These are phyloP conservation scores for Bondarzewia mesenterica DNA, from an alignment of 1,284 basidiomycete species.

Conservation along the genomic window DNA sequence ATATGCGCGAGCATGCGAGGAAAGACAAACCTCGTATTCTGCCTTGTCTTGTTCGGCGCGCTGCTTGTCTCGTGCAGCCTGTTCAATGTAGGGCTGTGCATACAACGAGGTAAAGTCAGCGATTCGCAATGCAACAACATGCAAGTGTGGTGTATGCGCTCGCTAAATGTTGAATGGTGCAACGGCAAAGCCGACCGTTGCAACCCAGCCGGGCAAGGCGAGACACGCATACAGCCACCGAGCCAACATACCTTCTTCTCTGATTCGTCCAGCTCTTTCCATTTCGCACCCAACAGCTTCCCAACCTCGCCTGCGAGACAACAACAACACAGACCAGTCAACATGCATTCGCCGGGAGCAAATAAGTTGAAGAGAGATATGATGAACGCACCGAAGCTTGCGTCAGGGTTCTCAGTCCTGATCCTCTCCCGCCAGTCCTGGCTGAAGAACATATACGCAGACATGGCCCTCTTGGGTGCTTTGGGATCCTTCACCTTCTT, in stretches of 20 bases:
- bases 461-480: conserved; percentile 85
- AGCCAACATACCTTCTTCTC: conserved; percentile 60
- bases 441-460: conserved; percentile 98
- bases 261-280: conserved; percentile 59
- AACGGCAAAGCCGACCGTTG: background rate
- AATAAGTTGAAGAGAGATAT: background rate
- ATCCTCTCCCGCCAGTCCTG: conserved; percentile 93
- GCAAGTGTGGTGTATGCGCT: background rate
- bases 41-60: conserved; percentile 79
- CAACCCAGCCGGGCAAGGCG: conserved; percentile 1
- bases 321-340: conserved; percentile 11
- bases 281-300: conserved; percentile 63
- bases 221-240: conserved; percentile 8
- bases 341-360: conserved; percentile 8
- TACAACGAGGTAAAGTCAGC: background rate
- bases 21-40: conserved; percentile 54
- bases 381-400: conserved; percentile 69
- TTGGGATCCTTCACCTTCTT: conserved; percentile 73
- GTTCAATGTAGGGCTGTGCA: conserved; percentile 83
- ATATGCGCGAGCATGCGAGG: conserved; percentile 2
- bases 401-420: conserved; percentile 93
- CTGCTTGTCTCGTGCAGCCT: conserved; percentile 81
- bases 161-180: no score
- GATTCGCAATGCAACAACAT: background rate
- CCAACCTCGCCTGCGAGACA: conserved; percentile 47